phyloP scores from a whole-genome alignment of 2,329 filamentous ascomycete species.

The Colletotrichum spinosum region DNA sequence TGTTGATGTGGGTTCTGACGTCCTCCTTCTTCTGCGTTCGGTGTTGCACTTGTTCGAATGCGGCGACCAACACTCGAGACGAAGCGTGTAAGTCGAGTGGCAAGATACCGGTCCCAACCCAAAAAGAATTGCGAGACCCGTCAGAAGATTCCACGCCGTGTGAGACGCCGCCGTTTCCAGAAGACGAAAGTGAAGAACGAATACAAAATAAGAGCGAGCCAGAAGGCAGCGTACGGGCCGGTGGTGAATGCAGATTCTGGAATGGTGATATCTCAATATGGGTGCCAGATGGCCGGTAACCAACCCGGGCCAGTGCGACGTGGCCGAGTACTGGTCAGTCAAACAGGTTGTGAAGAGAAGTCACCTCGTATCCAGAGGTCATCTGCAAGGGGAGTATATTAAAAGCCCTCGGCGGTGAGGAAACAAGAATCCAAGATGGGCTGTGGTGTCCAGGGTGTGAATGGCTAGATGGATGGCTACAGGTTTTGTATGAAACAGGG shows the following conservation, averaged over 20 bases:
- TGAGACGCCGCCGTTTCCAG: neutral
- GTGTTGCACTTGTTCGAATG: slow-evolving; percentile 21
- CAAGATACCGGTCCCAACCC: neutral
- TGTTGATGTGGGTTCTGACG: slow-evolving; percentile 2
- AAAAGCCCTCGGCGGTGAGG: slow-evolving; percentile 21
- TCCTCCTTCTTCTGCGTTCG: slow-evolving; percentile 11
- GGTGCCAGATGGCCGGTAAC: neutral
- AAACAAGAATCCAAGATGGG: slow-evolving; percentile 12
- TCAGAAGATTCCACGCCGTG: neutral
- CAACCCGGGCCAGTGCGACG: neutral
- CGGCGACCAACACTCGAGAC: slow-evolving; percentile 18
- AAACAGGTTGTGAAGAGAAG: slow-evolving; percentile 10
- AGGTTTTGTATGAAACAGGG: slow-evolving; percentile 37
- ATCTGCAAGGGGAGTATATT: slow-evolving; percentile 2
- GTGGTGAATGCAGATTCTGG: too few species aligned
- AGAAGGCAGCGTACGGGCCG: neutral
- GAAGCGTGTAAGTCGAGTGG: slow-evolving; percentile 26
- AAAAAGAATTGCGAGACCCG: neutral
- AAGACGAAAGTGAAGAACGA: neutral
- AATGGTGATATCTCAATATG: neutral
- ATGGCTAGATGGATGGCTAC: slow-evolving; percentile 23
- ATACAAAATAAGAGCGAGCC: neutral
- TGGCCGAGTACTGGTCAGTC: slow-evolving; percentile 12
- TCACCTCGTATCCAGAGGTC: slow-evolving; percentile 11
- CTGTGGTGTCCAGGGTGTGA: neutral